phyloP scores from a whole-genome alignment of 2,329 filamentous ascomycete genomes.

The Verticillium zaregamsianum region DNA sequence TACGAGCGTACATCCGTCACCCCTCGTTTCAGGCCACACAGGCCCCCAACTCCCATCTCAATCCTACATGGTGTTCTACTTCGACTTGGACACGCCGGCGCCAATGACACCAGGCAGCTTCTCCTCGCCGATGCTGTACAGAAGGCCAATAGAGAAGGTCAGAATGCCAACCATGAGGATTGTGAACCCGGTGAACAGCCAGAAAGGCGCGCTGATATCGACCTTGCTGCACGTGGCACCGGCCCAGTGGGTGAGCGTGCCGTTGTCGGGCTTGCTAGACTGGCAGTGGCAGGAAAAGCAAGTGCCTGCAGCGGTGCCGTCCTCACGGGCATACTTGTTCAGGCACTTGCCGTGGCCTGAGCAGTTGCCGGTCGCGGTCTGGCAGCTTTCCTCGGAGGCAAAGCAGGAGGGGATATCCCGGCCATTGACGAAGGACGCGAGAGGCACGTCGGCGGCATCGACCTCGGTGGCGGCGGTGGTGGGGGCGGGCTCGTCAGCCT shows the following conservation, averaged over 20 bases:
- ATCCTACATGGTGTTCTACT: conserved; percentile 32
- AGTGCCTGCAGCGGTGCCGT: conserved; percentile 33
- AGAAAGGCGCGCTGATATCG: conserved; percentile 85
- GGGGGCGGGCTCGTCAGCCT: conserved; percentile 15
- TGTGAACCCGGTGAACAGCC: conserved; percentile 74
- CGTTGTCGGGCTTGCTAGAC: conserved; percentile 48
- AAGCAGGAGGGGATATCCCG: conserved; percentile 69
- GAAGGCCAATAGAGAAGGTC: conserved; percentile 67
- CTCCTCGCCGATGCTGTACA: conserved; percentile 81
- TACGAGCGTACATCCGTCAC: conserved; percentile 11
- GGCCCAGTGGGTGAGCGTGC: conserved; percentile 71
- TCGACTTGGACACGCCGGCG: conserved; percentile 80
- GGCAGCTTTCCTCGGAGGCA: conserved; percentile 63
- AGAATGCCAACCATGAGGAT: conserved; percentile 66
- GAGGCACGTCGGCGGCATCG: conserved; percentile 10
- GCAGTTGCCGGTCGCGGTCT: conserved; percentile 69
- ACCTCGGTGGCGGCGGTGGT: conserved; percentile 8
- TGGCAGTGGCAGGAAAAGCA: conserved; percentile 82
- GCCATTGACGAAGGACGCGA: conserved; percentile 22
- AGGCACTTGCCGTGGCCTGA: conserved; percentile 76
- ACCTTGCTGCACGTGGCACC: conserved; percentile 86
- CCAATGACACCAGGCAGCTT: conserved; percentile 91
- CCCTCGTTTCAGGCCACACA: conserved; percentile 2
- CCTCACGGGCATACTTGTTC: conserved; percentile 53
- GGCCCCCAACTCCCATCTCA: background rate